Base-by-base conservation (phyloP, 805 yeast genomes). In the Candida sphagnicola region DNA sequence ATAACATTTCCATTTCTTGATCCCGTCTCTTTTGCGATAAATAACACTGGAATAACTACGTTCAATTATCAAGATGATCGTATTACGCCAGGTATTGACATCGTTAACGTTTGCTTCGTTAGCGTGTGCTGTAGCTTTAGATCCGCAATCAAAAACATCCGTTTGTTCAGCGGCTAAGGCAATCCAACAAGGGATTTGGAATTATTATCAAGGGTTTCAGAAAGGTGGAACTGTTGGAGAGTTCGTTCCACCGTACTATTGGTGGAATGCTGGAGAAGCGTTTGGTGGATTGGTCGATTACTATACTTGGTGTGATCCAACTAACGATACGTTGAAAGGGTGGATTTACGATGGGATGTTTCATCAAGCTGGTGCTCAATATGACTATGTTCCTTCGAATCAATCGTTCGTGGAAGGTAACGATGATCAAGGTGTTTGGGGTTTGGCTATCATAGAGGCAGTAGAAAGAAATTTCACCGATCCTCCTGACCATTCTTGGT, bases 401-500 rank as follows among this genome's bases (percentile, higher is more conserved):
- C 74, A 67, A 49, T 60, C 73, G 11, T 53, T 70, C 58, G 61
- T 70, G 15, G 76, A 71, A 47, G 76, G 75, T 46, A 71, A 71
- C 46, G 76, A 71, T 61, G 76, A 71, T 56, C 76, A 71, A 53
- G 76, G 74, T 38, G 73, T 71, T n/a, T 71, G 76, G 76, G 74
- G 72, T 1, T 51, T 71, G 60, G 63, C 74, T 5, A 56, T 66
- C 33, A 62, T 71, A 64, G 63, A 65, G 46, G 76, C 76, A 5
- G 74, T 65, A 15, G 76, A 71, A 47, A 54, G 70, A 37, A 67
- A 67, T 48, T 68, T 65, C 39, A 54, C 67, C 14, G 54, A 58
- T 18, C 72, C 75, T 4, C 89, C 95, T 2, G 65, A 67, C 37
- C 88, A 88, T 13, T 77, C 77, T 41, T 91, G 97, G 97, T 71